phyloP scores from a whole-genome alignment of 306 rosid species.

The Casuarina glauca region DNA sequence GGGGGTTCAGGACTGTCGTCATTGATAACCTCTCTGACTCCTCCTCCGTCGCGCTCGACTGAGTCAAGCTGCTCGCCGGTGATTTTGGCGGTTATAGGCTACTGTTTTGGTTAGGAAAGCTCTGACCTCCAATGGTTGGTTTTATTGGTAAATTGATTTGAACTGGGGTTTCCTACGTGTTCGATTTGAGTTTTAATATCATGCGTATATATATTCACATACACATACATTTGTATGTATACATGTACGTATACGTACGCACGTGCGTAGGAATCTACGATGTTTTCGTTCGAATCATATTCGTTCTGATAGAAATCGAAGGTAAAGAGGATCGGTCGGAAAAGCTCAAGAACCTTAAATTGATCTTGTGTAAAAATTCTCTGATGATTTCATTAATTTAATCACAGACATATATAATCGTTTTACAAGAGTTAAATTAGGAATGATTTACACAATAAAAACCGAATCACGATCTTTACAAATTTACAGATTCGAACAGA shows the following conservation, averaged over 20 bases:
- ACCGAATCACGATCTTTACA: too few species aligned
- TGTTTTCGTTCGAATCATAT: background rate
- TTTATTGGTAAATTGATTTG: background rate
- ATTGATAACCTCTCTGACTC: slow-evolving; percentile 89
- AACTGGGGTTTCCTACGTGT: background rate
- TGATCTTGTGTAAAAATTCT: too few species aligned
- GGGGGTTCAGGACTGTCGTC: slow-evolving; percentile 66
- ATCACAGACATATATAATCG: too few species aligned
- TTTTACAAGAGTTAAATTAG: too few species aligned
- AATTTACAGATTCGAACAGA: too few species aligned
- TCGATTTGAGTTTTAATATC: background rate
- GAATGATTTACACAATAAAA: too few species aligned
- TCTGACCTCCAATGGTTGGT: background rate
- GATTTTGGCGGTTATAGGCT: slow-evolving; percentile 44
- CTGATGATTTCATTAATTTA: too few species aligned
- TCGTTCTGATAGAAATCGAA: too few species aligned
- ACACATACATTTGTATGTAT: background rate
- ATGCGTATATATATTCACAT: background rate
- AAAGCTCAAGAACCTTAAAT: too few species aligned
- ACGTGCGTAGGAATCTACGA: background rate
- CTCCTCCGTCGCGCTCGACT: slow-evolving; percentile 51
- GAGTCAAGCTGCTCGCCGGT: slow-evolving; percentile 79
- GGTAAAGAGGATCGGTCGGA: too few species aligned
- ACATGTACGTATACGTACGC: background rate
- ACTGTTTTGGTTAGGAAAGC: background rate